These are phyloP conservation scores for Leptomonas seymouri DNA, from an alignment of 208 protist genomes.

Conservation along the genomic window DNA sequence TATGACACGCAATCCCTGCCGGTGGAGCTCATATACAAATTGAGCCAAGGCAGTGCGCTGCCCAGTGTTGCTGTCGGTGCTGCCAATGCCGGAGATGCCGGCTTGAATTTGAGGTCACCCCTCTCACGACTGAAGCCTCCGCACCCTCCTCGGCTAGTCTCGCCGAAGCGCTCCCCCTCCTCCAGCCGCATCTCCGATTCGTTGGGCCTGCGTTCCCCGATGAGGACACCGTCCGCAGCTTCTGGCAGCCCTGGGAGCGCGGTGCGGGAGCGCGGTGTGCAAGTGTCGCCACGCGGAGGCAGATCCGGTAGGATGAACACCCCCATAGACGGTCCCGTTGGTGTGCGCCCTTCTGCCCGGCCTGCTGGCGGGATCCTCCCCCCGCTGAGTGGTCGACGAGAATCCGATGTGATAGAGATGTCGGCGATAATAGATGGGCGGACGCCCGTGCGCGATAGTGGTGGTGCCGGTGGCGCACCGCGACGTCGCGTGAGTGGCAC, in stretches of 20 bases:
- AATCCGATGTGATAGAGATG: conserved; percentile 46
- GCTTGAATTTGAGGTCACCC: background rate
- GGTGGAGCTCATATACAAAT: conserved; percentile 55
- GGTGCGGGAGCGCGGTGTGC: conserved; percentile 5
- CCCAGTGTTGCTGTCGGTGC: conserved; percentile 2
- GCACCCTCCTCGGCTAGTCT: conserved; percentile 6
- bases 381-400: conserved; percentile 25
- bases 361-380: conserved; percentile 41
- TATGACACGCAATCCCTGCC: conserved; percentile 78
- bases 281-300: conserved; percentile 10
- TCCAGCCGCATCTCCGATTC: conserved; percentile 21
- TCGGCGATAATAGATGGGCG: conserved; percentile 32
- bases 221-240: background rate
- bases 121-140: conserved; percentile 16
- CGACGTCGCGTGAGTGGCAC: conserved; percentile 23
- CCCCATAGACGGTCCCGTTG: background rate
- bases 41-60: conserved; percentile 26
- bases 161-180: conserved; percentile 22
- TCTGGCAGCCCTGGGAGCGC: conserved; percentile 12
- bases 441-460: conserved; percentile 24
- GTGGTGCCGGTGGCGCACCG: background rate
- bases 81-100: background rate
- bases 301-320: background rate
- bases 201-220: conserved; percentile 4
- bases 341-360: conserved; percentile 19